Evolutionary conservation across 2,329 filamentous ascomycete genomes (phyloP).

Genomic region (Cercospora nicotianae): DNA sequence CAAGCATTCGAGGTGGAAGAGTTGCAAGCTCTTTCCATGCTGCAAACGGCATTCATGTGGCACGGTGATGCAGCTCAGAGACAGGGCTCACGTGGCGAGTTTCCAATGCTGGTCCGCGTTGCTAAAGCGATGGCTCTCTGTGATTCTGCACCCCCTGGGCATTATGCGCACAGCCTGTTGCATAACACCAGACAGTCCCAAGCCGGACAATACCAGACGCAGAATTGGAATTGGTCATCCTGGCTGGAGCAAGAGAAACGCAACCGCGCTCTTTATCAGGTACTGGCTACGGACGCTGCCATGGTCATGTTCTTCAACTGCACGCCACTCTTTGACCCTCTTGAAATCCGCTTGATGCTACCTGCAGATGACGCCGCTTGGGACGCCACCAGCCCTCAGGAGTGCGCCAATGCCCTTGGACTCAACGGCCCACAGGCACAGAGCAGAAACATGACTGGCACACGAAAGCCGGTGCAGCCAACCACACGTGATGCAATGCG

Average conservation of each 20-base stretch:
- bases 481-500: slow-evolving; percentile 62
- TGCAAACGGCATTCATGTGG: slow-evolving; percentile 66
- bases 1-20: slow-evolving; percentile 57
- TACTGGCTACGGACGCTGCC: slow-evolving; percentile 64
- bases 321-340: slow-evolving; percentile 61
- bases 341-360: slow-evolving; percentile 66
- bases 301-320: slow-evolving; percentile 71
- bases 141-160: slow-evolving; percentile 51
- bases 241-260: slow-evolving; percentile 74
- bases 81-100: slow-evolving; percentile 61
- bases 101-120: slow-evolving; percentile 58
- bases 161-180: slow-evolving; percentile 57
- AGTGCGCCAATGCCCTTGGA: slow-evolving; percentile 66
- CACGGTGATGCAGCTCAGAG: slow-evolving; percentile 68
- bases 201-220: slow-evolving; percentile 49
- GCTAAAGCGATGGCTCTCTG: slow-evolving; percentile 60
- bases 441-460: slow-evolving; percentile 62
- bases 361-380: slow-evolving; percentile 72
- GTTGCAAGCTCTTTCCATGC: slow-evolving; percentile 64
- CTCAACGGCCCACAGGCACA: slow-evolving; percentile 60
- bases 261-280: slow-evolving; percentile 63
- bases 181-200: slow-evolving; percentile 57
- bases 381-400: slow-evolving; percentile 61
- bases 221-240: slow-evolving; percentile 62
- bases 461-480: slow-evolving; percentile 63